Evolutionary conservation across 352 stramenopile species (phyloP), one percentile per base, ranked within the genome.

Genomic region (Pythium insidiosum): DNA sequence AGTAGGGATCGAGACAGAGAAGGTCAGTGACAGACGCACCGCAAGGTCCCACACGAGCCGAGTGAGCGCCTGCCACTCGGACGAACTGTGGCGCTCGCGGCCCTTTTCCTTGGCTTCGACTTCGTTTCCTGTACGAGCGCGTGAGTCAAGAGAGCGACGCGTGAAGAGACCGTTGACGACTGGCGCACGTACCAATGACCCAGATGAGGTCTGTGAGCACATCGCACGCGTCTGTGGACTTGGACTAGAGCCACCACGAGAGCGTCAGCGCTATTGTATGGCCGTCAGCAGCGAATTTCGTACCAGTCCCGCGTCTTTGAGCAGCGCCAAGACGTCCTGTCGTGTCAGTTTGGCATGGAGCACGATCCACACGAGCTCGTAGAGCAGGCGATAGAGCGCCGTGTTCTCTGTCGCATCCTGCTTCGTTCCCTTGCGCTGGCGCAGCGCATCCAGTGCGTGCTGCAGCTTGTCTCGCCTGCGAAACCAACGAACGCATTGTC

Each of bases 281-380:
- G n/a, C n/a, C n/a, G n/a, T n/a, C n/a, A n/a, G n/a, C n/a, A n/a
- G n/a, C n/a, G n/a, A n/a, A n/a, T n/a, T n/a, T n/a, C 49, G 40
- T 51, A 85, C 68, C 62, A 91, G 33, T 26, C 82, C 54, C 3
- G 59, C 58, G 18, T 91, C 73, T 43, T 88, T 88, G 13, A 91
- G 55, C 29, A 91, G 45, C 20, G 56, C 67, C 22, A 90, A 47
- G 39, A 85, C 61, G 30, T 90, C 74, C n/a, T 85, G 78, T 9
- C 75, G 73, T 13, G 68, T 63, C 21, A 88, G 58, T 43, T 88
- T 88, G 24, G 63, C 60, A 25, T 84, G 61, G n/a, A 86, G 50
- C 2, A 81, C 79, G 47, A 80, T 57, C 70, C 73, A 85, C 26
- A 91, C 50, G 36, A 91, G 73, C 51, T 91, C 79, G 40, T 91